These are phyloP conservation scores for Phytophthora ohioensis DNA, from an alignment of 352 stramenopile species.

Conservation along the genomic window DNA sequence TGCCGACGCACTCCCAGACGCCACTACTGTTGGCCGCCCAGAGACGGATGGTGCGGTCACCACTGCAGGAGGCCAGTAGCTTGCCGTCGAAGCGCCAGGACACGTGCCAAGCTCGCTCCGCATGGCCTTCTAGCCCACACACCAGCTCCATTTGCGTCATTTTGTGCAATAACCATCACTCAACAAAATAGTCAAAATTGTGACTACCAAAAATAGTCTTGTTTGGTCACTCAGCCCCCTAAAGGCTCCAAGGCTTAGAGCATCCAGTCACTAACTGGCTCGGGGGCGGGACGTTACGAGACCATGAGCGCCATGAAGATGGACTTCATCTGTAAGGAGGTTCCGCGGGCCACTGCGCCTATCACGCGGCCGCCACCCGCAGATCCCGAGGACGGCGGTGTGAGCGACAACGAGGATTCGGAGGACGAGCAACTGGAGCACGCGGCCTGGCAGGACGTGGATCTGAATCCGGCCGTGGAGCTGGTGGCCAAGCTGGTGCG, in stretches of 20 bases:
- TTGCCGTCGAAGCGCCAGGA: slow-evolving; percentile 90
- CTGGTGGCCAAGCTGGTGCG: slow-evolving; percentile 69
- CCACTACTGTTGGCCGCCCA: slow-evolving; percentile 61
- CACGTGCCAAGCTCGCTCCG: slow-evolving; percentile 92
- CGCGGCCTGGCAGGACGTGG: slow-evolving; percentile 80
- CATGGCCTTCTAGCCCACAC: slow-evolving; percentile 83
- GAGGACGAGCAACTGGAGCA: slow-evolving; percentile 86
- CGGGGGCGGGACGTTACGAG: slow-evolving; percentile 13
- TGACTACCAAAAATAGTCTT: not conserved
- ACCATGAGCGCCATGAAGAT: slow-evolving; percentile 85
- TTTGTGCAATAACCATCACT: not conserved
- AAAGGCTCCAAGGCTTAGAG: not conserved
- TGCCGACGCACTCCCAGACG: slow-evolving; percentile 91
- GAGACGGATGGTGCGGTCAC: slow-evolving; percentile 90
- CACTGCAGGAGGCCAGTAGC: slow-evolving; percentile 91
- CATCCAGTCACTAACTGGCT: slow-evolving; percentile 22
- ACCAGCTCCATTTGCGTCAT: slow-evolving; percentile 52
- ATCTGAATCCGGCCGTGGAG: slow-evolving; percentile 85
- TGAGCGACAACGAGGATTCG: slow-evolving; percentile 85
- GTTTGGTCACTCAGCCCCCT: not conserved
- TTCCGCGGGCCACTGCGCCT: slow-evolving; percentile 21
- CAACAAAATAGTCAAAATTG: not conserved
- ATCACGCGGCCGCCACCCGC: not conserved
- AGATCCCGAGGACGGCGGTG: slow-evolving; percentile 49
- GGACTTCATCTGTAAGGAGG: slow-evolving; percentile 84